Base-by-base conservation (phyloP, 2,329 filamentous ascomycete species). In the Dactylellina cionopaga region DNA sequence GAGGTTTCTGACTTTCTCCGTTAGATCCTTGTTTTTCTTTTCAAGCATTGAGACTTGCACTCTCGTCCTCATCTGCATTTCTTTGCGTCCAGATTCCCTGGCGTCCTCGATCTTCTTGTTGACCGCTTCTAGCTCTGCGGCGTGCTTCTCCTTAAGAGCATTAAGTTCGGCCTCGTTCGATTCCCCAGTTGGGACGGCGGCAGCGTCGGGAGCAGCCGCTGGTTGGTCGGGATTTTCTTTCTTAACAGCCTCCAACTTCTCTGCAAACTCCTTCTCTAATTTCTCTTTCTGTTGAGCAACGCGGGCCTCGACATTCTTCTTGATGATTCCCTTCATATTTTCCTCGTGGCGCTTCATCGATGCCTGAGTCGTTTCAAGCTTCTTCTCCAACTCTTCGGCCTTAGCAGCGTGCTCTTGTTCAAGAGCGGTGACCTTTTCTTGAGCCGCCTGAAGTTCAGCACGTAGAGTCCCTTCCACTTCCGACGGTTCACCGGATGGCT, bases 211-310 rank as follows among this genome's bases (percentile, higher is more conserved):
- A 24, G 56, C 10, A 2, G 58, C 39, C 13, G 81, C 80, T 4
- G 80, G 77, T 60, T 84, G 82, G 5, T 85, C 78, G 51, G 86
- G 83, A 7, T 84, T 84, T 43, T 84, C 83, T 31, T 82, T 83
- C 71, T 88, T 88, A 58, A 89, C 85, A 1, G 83, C 83, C 43
- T 89, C 87, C 7, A 95, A 84, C 75, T 93, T 87, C 75, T 88
- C 63, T 11, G 83, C 81, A 33, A 82, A 83, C 75, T 89, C 87
- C 2, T 81, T 81, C 76, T 88, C 84, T 37, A 89, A 77, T 0
- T 80, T 80, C 6, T 81, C 78, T 77, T 87, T 84, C 0, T 85
- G 78, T 75, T 86, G 84, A 24, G 83, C 79, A 19, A 88, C 78
- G 78, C 84, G 85, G 22, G 83, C 81, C 74, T 84, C 83, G 19